Evolutionary conservation across 2,329 filamentous ascomycete species (phyloP).

Genomic region (Trichoderma sp.): DNA sequence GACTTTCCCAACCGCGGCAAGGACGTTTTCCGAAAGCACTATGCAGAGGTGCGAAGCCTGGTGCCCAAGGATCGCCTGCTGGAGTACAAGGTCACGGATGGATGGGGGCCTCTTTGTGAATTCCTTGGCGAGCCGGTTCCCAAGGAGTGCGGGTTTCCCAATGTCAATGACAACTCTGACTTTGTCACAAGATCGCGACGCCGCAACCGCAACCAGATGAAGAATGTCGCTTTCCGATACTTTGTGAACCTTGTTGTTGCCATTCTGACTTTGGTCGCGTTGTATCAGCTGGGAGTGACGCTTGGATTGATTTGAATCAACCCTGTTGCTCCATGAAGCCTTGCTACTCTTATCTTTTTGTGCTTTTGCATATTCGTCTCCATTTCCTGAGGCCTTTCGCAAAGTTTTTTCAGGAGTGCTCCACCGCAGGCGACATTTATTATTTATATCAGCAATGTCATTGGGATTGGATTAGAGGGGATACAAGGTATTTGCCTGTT

Average conservation of each 20-base stretch:
- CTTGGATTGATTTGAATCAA: neutral
- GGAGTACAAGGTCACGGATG: slow-evolving; percentile 42
- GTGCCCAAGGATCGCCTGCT: slow-evolving; percentile 33
- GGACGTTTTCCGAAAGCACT: slow-evolving; percentile 38
- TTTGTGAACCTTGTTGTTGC: slow-evolving; percentile 31
- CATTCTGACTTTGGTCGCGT: slow-evolving; percentile 5
- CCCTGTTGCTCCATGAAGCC: neutral
- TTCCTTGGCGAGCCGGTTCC: slow-evolving; percentile 44
- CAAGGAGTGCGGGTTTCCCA: slow-evolving; percentile 34
- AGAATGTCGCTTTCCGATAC: slow-evolving; percentile 41
- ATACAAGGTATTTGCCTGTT: too few species aligned
- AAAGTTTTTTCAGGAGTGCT: too few species aligned
- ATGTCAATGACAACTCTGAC: slow-evolving; percentile 43
- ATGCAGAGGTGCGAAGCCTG: slow-evolving; percentile 25
- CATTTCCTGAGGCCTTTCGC: too few species aligned
- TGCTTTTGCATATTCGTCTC: too few species aligned
- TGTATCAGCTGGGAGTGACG: neutral
- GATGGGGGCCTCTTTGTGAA: slow-evolving; percentile 44
- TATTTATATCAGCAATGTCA: neutral
- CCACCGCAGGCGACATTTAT: too few species aligned
- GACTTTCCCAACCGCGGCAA: slow-evolving; percentile 38
- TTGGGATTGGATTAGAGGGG: neutral
- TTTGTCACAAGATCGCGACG: slow-evolving; percentile 41
- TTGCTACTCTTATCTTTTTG: too few species aligned
- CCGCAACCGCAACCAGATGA: slow-evolving; percentile 43